Percentiles rank a stretch among this genome's conserved stretches.
These are phyloP conservation scores for Pistacia vera DNA, from an alignment of 345 rosid genomes.

Conservation along the genomic window DNA sequence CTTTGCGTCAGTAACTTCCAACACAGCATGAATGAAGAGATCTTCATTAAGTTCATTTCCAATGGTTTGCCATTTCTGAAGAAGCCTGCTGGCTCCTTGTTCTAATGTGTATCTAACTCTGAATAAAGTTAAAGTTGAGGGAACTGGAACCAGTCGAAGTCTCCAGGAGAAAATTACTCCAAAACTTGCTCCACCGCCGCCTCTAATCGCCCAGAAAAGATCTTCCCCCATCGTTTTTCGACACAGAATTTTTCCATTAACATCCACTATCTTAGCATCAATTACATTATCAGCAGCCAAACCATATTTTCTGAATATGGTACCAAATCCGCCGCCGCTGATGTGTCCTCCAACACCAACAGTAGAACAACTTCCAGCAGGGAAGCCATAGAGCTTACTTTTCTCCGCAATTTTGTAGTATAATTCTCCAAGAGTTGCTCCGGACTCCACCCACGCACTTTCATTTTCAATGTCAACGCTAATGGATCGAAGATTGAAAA, in stretches of 20 bases:
- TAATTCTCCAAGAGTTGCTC: constrained; percentile 44
- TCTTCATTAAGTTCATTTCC: constrained; percentile 26
- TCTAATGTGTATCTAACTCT: constrained; percentile 5
- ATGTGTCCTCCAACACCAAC: constrained; percentile 50
- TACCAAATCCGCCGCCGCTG: constrained; percentile 45
- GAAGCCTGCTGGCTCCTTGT: constrained; percentile 25
- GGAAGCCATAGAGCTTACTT: constrained; percentile 32
- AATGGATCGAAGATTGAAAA: constrained; percentile 28
- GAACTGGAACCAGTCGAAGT: constrained; percentile 34
- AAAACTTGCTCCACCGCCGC: constrained; percentile 48
- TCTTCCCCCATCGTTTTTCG: constrained; percentile 45
- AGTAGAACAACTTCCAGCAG: constrained; percentile 42
- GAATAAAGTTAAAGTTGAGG: constrained; percentile 26
- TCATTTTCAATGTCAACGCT: constrained; percentile 14
- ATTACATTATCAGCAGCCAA: constrained; percentile 32
- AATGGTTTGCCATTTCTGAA: constrained; percentile 32
- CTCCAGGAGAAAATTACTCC: constrained; percentile 36
- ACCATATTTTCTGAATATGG: constrained; percentile 38
- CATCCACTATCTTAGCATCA: constrained; percentile 36
- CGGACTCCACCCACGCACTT: constrained; percentile 39
- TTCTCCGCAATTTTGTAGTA: constrained; percentile 29
- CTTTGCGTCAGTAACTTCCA: neutral
- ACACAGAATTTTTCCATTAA: constrained; percentile 27
- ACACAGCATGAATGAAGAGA: constrained; percentile 21
- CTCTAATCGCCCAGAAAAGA: constrained; percentile 47